Percentiles rank a stretch among this genome's conserved stretches.
Evolutionary conservation across 441 rosid species (phyloP).

Genomic region (Jatropha podagrica): DNA sequence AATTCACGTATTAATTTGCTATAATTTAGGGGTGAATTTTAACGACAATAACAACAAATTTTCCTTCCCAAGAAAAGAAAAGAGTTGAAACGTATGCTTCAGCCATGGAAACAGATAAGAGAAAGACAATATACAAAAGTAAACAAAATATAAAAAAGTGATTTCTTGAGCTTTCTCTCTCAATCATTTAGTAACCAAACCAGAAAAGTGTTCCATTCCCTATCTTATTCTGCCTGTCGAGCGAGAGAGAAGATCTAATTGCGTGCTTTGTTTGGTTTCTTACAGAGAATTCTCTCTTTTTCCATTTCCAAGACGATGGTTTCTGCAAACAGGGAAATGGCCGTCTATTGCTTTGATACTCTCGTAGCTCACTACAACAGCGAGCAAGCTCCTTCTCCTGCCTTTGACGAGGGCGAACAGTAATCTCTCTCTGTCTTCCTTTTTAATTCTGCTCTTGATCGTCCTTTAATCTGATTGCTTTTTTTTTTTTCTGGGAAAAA

Average conservation of each 20-base stretch:
- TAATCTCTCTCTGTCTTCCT: conserved; percentile 22
- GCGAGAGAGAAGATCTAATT: neutral
- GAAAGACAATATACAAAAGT: neutral
- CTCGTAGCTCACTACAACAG: conserved; percentile 87
- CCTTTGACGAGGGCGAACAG: conserved; percentile 85
- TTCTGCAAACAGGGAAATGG: conserved; percentile 95
- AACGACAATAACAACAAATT: too few relatives aligned
- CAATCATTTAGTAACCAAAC: neutral
- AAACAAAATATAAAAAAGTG: neutral
- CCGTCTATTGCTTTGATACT: conserved; percentile 91
- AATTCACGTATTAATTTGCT: too few relatives aligned
- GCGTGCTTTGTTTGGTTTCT: neutral
- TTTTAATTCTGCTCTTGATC: neutral
- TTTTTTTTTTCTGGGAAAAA: neutral
- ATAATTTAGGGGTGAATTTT: too few relatives aligned
- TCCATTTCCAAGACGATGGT: conserved; percentile 50
- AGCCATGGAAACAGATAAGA: neutral
- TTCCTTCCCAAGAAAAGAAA: too few relatives aligned
- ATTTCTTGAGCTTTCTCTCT: neutral
- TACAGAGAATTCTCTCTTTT: neutral
- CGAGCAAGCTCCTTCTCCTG: conserved; percentile 83
- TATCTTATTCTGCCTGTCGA: neutral
- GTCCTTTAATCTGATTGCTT: neutral
- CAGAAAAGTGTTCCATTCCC: neutral
- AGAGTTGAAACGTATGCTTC: too few relatives aligned